Percentiles rank a stretch among this genome's conserved stretches.
phyloP scores from a whole-genome alignment of 192 early-diverging fungal genomes.

The Coemansia reversa region DNA sequence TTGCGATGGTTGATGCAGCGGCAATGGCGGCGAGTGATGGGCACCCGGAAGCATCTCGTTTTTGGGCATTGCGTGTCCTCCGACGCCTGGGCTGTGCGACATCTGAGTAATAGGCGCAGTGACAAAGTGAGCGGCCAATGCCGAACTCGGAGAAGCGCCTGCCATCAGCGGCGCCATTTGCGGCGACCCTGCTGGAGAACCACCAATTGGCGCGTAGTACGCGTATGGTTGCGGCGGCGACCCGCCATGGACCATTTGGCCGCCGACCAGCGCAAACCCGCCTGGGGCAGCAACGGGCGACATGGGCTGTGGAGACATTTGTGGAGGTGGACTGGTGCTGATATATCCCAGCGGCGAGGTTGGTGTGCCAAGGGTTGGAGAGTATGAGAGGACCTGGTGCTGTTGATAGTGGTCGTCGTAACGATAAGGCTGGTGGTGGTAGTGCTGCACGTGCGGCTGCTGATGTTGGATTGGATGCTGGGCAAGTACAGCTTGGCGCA shows the following conservation, averaged over 20 bases:
- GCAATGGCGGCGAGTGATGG: background rate
- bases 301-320: constrained; percentile 7
- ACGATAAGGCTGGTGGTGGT: background rate
- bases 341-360: constrained; percentile 16
- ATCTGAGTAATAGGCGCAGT: background rate
- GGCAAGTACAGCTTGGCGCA: background rate
- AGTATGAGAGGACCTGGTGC: constrained; percentile 10
- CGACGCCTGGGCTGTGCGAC: too few species aligned
- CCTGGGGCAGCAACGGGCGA: background rate
- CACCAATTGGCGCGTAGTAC: constrained; percentile 22
- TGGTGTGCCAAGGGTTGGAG: constrained; percentile 16
- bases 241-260: constrained; percentile 13
- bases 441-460: constrained; percentile 9
- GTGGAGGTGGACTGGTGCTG: constrained; percentile 13
- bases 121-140: background rate
- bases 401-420: constrained; percentile 5
- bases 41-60: background rate
- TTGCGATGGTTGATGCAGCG: background rate
- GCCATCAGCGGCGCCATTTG: constrained; percentile 19
- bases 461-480: background rate
- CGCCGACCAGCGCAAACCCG: constrained; percentile 20
- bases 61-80: background rate
- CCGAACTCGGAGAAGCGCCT: background rate
- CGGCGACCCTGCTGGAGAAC: constrained; percentile 21
- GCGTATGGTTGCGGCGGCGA: constrained; percentile 19